phyloP scores from a whole-genome alignment of 2,329 filamentous ascomycete genomes.

The Aquanectria penicillioides region DNA sequence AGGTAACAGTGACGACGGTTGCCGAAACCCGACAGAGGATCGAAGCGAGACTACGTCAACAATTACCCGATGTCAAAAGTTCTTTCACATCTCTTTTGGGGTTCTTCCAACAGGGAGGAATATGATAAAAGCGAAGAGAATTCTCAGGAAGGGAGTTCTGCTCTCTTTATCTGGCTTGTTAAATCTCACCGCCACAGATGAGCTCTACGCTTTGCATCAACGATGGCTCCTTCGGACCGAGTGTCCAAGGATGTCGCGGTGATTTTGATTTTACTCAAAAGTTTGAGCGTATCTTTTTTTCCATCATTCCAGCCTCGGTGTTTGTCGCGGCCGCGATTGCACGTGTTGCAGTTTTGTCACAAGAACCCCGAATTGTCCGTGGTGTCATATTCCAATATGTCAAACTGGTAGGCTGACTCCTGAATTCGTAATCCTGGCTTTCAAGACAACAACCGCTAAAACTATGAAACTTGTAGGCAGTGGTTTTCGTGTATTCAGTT shows the following conservation, averaged over 20 bases:
- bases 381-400: constrained; percentile 46
- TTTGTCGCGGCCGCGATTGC: constrained; percentile 50
- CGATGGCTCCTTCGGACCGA: constrained; percentile 55
- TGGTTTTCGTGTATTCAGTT: constrained; percentile 38
- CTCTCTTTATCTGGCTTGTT: no score
- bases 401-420: constrained; percentile 41
- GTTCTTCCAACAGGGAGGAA: no score
- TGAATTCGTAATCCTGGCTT: not conserved
- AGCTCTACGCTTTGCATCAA: constrained; percentile 43
- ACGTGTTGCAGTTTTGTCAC: constrained; percentile 45
- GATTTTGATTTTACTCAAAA: constrained; percentile 62
- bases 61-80: no score
- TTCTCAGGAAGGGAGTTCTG: no score
- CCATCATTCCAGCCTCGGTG: constrained; percentile 52
- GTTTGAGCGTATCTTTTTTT: constrained; percentile 60
- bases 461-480: constrained; percentile 31
- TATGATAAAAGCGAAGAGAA: no score
- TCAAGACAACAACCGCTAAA: not conserved
- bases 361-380: constrained; percentile 46
- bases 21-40: no score
- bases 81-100: no score
- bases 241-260: constrained; percentile 56
- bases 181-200: constrained; percentile 24
- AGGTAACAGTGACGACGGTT: no score
- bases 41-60: no score